Conservation (phyloP, 495 filamentous ascomycete species). For the Arthonia radiata region DNA sequence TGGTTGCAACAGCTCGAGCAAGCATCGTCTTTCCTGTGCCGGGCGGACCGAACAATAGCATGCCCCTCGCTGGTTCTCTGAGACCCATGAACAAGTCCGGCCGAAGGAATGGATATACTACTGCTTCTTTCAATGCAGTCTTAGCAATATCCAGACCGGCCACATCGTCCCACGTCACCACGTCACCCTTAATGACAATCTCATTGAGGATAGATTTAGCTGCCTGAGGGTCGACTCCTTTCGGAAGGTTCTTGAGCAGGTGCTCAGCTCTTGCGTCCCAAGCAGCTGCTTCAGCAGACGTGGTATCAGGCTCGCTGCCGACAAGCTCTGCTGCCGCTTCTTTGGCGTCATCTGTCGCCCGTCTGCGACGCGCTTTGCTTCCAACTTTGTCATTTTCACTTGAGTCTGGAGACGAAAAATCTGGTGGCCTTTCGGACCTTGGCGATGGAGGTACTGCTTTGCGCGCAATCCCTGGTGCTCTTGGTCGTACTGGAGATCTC, state of each 20-base stretch:
- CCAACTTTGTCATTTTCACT: no score
- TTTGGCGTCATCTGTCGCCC: no score
- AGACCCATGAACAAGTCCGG: slow-evolving; percentile 91
- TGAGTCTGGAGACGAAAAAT: no score
- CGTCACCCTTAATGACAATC: slow-evolving; percentile 82
- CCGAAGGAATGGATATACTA: slow-evolving; percentile 90
- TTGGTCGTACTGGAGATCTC: no score
- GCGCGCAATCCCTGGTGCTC: no score
- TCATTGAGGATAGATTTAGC: slow-evolving; percentile 88
- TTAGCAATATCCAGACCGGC: slow-evolving; percentile 82
- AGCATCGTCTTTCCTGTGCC: slow-evolving; percentile 98
- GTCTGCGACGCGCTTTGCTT: no score
- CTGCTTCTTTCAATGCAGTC: slow-evolving; percentile 76
- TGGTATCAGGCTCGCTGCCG: no score
- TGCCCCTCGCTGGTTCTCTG: slow-evolving; percentile 78
- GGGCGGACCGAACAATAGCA: slow-evolving; percentile 90
- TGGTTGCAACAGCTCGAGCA: slow-evolving; percentile 81
- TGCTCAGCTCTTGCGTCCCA: slow-evolving; percentile 27
- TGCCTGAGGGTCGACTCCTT: slow-evolving; percentile 54
- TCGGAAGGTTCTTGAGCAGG: slow-evolving; percentile 50
- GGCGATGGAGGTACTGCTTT: no score
- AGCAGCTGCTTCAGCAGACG: no score
- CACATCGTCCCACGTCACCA: slow-evolving; percentile 88
- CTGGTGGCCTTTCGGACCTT: background rate
- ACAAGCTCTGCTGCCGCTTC: no score